Conservation (phyloP, 148 eudicot species). For the Cornus kousa region DNA sequence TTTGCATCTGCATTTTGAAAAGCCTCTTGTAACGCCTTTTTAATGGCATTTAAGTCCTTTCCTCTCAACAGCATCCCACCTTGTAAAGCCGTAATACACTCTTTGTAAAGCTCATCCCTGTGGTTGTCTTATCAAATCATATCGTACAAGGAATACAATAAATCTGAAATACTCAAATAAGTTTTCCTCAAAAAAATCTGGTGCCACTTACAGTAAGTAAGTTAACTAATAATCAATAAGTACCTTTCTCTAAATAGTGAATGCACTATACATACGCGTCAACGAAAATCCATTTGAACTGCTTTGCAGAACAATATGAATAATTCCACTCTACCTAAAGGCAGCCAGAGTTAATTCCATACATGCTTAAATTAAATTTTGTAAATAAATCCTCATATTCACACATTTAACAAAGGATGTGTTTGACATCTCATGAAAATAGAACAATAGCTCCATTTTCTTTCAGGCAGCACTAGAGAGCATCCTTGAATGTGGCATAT, state of each 20-base stretch:
- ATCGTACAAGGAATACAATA: neutral
- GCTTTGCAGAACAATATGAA: neutral
- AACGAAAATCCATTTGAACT: neutral
- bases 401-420: neutral
- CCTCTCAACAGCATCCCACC: slow-evolving; percentile 56
- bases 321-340: neutral
- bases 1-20: slow-evolving; percentile 68
- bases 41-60: slow-evolving; percentile 54
- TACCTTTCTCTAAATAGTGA: neutral
- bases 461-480: too few species aligned
- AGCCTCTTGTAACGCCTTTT: slow-evolving; percentile 55
- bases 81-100: slow-evolving; percentile 73
- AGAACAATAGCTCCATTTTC: neutral
- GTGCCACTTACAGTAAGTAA: neutral
- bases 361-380: neutral
- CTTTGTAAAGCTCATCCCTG: slow-evolving; percentile 94
- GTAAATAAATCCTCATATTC: neutral
- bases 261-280: neutral
- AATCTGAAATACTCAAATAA: slow-evolving; percentile 4
- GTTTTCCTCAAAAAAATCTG: neutral
- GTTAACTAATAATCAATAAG: neutral
- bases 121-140: neutral
- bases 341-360: neutral
- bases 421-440: neutral
- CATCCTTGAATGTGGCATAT: too few species aligned